Conservation (phyloP, 1,139 yeast species). For the Yamadazyma sp. region DNA sequence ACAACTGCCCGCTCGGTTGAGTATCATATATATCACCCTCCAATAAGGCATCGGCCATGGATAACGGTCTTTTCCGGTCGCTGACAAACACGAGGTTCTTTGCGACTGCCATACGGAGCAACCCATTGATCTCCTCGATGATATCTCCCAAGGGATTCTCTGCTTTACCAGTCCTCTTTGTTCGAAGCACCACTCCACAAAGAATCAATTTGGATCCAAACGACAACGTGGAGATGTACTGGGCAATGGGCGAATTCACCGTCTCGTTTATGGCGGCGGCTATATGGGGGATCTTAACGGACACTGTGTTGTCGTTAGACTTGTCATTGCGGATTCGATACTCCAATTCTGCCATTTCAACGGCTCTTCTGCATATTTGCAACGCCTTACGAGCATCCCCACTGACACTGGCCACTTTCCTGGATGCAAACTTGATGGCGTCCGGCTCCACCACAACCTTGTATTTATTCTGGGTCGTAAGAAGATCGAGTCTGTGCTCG, state of each 20-base stretch:
- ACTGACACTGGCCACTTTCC: conserved; percentile 93
- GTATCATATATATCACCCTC: conserved; percentile 6
- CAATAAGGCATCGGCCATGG: conserved; percentile 12
- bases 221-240: conserved; percentile 60
- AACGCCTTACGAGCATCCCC: conserved; percentile 97
- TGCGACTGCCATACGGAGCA: conserved; percentile 29
- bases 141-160: conserved; percentile 77
- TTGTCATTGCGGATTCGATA: conserved; percentile 18
- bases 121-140: conserved; percentile 67
- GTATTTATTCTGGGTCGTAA: conserved; percentile 40
- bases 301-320: conserved; percentile 31
- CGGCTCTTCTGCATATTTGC: conserved; percentile 85
- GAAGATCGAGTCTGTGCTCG: conserved; percentile 60
- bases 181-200: conserved; percentile 63
- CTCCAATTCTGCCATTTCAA: conserved; percentile 78
- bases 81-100: conserved; percentile 12
- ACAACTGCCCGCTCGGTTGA: not conserved
- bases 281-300: conserved; percentile 69
- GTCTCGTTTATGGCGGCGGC: conserved; percentile 80
- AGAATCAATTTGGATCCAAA: conserved; percentile 71
- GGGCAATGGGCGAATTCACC: conserved; percentile 67
- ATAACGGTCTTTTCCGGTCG: conserved; percentile 1
- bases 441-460: conserved; percentile 58
- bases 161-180: conserved; percentile 67
- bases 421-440: conserved; percentile 88